Evolutionary conservation across 2,329 filamentous ascomycete genomes (phyloP), one percentile per base, ranked within the genome.

Genomic region (Microcera coccophila): DNA sequence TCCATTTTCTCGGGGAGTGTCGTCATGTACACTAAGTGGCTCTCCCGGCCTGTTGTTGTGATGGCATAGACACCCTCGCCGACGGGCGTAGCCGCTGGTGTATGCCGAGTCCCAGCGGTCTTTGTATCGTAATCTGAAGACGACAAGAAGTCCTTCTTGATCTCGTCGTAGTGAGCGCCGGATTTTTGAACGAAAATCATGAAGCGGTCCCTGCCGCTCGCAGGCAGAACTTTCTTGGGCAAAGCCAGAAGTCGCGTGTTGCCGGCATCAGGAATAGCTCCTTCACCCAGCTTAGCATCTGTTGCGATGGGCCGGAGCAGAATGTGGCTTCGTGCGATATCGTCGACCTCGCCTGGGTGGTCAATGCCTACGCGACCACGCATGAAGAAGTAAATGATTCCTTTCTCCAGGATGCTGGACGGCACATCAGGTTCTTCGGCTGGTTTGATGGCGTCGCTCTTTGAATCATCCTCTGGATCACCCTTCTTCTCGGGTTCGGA

Each of bases 351-450:
- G 15, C 83, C 75, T 0, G 88, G 83, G 5, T 87, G 75, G 4
- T 88, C 79, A 19, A 87, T 75, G 38, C 81, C 79, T 28, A 95
- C 87, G 11, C 88, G 82, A 7, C 82, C 81, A 15, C 90, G 83
- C 57, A 85, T 84, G 71, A 95, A 94, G 74, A 95, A 95, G 72
- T 95, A 95, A 53, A 95, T 82, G 54, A 93, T 78, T 3, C 90
- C 90, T 58, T 93, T 95, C 60, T 96, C 90, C 3, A 94, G 73
- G 18, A 95, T 81, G 38, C 57, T 75, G 1, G 75, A 71, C 1
- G 73, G 68, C 1, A 71, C 54, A 14, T 57, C 37, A 4, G 44
- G 38, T 19, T 62, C 65, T 36, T 53, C 22, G 8, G 44, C 4
- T 7, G 32, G 18, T 4, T 45, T 39, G 11, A 16, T 18, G 8